Base-by-base conservation (phyloP, 306 rosid species). In the Potentilla sterilis region DNA sequence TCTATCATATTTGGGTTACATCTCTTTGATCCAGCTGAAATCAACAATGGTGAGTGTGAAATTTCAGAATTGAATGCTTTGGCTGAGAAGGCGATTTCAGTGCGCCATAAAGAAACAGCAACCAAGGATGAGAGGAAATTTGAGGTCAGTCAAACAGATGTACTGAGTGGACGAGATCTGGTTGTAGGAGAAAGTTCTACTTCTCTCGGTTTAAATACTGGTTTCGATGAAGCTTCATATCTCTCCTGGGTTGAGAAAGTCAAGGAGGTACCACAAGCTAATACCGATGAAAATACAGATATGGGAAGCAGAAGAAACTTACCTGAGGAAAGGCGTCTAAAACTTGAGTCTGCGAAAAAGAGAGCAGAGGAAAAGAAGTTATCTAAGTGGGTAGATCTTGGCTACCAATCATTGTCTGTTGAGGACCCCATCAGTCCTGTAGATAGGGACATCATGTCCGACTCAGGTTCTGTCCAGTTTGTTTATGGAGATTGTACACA, bases 401-500 rank as follows among this genome's bases (percentile, higher is more conserved):
- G 96, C 70, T 94, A 92, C 82, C 85, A 79, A 74, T 91, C 98
- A 22, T 58, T 87, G 78, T 82, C 81, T 74, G 89, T 92, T 62
- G 51, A 83, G 66, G 89, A 87, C 40, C 85, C 92, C 47, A 70
- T 85, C 61, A 69, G 40, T 76, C 88, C 89, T 75, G 73, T 73
- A 46, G 89, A 77, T 73, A 61, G 69, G 73, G 89, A 83, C 78
- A 52, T 67, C 52, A 70, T 77, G 79, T 85, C 85, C 64, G 95
- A 87, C 73, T 73, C 86, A 76, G 98, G 97, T 75, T 87, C 92
- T 80, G 93, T 94, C 82, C 87, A 85, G 71, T 92, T 87, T 79
- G 91, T 95, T 41, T 90, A 87, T 70, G 97, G 98, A 69, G 97
- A 92, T 79, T 95, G 98, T 81, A 92, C 96, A 57, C 83, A 86